These are phyloP conservation scores for Cytospora leucostoma DNA, from an alignment of 2,329 filamentous ascomycete species.

Conservation along the genomic window DNA sequence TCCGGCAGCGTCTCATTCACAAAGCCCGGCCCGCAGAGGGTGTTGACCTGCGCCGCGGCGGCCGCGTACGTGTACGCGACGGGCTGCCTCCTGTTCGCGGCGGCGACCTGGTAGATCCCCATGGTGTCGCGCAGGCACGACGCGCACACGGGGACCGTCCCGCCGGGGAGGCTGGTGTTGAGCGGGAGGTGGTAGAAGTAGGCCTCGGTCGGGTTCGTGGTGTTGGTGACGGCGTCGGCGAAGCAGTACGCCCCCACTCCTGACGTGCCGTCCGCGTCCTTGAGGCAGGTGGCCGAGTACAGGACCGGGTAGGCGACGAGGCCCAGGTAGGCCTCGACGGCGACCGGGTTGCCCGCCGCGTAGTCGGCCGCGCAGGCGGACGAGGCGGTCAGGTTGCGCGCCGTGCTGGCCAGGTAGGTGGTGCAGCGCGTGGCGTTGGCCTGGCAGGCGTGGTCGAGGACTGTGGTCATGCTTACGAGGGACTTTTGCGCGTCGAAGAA, in stretches of 20 bases:
- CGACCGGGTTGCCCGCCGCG: constrained; percentile 64
- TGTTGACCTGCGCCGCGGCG: constrained; percentile 74
- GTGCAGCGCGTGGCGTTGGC: constrained; percentile 68
- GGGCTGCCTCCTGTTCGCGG: constrained; percentile 64
- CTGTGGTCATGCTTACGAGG: constrained; percentile 69
- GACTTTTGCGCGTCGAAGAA: constrained; percentile 82
- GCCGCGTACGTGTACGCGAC: constrained; percentile 68
- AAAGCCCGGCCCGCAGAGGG: constrained; percentile 59
- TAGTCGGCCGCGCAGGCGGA: constrained; percentile 74
- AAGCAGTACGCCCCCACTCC: constrained; percentile 83
- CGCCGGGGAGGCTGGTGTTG: constrained; percentile 68
- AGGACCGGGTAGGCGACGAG: constrained; percentile 76
- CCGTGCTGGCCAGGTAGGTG: constrained; percentile 63
- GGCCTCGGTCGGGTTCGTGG: constrained; percentile 66
- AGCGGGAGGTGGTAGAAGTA: constrained; percentile 87
- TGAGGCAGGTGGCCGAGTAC: constrained; percentile 79
- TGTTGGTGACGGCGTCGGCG: constrained; percentile 80
- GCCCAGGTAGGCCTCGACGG: constrained; percentile 73
- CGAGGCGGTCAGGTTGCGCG: constrained; percentile 61
- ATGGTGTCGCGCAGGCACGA: constrained; percentile 78
- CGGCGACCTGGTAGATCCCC: constrained; percentile 72
- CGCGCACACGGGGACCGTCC: constrained; percentile 72
- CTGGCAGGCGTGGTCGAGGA: constrained; percentile 77
- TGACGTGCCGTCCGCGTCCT: constrained; percentile 62
- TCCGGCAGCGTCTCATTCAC: constrained; percentile 57